These are phyloP conservation scores for Glutinoglossum americanum DNA, from an alignment of 495 filamentous ascomycete species.

Conservation along the genomic window DNA sequence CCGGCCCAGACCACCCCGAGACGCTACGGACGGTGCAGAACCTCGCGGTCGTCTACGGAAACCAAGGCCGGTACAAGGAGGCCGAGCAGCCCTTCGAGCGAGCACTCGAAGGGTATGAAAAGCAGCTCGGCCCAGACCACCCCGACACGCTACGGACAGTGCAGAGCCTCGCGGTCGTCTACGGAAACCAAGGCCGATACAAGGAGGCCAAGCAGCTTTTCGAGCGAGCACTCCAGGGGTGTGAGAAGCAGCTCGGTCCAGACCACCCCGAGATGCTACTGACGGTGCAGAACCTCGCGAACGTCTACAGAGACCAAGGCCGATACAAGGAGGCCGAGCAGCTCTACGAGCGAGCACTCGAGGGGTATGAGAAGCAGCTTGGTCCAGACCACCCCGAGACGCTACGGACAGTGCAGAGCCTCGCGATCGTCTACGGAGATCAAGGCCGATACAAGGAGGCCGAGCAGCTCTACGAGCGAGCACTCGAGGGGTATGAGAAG, in stretches of 20 bases:
- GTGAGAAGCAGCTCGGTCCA: not conserved
- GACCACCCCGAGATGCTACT: not conserved
- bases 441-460: not conserved
- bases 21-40: not conserved
- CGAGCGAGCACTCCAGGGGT: not conserved
- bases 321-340: too few species aligned
- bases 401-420: not conserved
- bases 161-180: too few species aligned
- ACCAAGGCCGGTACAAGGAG: too few species aligned
- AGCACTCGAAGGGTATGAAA: not conserved
- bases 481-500: not conserved
- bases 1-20: not conserved
- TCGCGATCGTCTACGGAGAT: not conserved
- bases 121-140: too few species aligned
- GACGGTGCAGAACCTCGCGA: not conserved
- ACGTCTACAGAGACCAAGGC: not conserved
- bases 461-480: not conserved
- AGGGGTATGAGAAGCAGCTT: too few species aligned
- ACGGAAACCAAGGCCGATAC: not conserved
- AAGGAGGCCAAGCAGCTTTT: not conserved
- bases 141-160: too few species aligned
- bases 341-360: too few species aligned
- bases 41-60: not conserved
- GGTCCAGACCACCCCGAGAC: not conserved
- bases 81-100: not conserved